Evolutionary conservation across 2,329 filamentous ascomycete genomes (phyloP).

Genomic region (Cadophora gregata): DNA sequence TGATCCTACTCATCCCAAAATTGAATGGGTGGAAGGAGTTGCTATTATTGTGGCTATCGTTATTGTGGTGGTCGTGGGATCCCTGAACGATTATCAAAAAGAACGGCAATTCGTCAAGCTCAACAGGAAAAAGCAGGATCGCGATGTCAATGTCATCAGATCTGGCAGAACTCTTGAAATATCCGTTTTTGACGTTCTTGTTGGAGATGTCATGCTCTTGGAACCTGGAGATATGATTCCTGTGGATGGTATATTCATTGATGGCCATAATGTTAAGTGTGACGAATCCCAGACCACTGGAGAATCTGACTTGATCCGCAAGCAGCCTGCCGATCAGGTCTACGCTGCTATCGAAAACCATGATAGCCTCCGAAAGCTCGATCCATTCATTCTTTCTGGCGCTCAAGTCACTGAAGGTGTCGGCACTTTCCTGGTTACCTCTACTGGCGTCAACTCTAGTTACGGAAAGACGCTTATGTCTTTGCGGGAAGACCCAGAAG

Average conservation of each 20-base stretch:
- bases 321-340: constrained; percentile 68
- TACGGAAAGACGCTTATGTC: constrained; percentile 82
- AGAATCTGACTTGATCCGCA: constrained; percentile 75
- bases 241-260: constrained; percentile 73
- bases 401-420: constrained; percentile 79
- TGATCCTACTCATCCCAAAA: constrained; percentile 53
- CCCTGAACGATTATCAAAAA: constrained; percentile 84
- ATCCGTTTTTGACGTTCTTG: constrained; percentile 72
- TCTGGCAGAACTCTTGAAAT: constrained; percentile 74
- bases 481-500: constrained; percentile 75
- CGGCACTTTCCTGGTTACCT: constrained; percentile 77
- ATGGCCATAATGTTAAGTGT: constrained; percentile 69
- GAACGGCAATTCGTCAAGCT: constrained; percentile 81
- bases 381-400: constrained; percentile 83
- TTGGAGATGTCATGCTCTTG: constrained; percentile 75
- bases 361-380: constrained; percentile 66
- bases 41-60: constrained; percentile 79
- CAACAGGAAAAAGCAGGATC: constrained; percentile 80
- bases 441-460: constrained; percentile 74
- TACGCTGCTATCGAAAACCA: constrained; percentile 66
- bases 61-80: constrained; percentile 77
- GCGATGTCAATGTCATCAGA: constrained; percentile 76
- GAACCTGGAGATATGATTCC: constrained; percentile 77
- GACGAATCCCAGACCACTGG: constrained; percentile 80
- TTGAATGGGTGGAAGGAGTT: constrained; percentile 84